Evolutionary conservation across 768 basidiomycete genomes (phyloP).

Genomic region (Serendipita sp.): DNA sequence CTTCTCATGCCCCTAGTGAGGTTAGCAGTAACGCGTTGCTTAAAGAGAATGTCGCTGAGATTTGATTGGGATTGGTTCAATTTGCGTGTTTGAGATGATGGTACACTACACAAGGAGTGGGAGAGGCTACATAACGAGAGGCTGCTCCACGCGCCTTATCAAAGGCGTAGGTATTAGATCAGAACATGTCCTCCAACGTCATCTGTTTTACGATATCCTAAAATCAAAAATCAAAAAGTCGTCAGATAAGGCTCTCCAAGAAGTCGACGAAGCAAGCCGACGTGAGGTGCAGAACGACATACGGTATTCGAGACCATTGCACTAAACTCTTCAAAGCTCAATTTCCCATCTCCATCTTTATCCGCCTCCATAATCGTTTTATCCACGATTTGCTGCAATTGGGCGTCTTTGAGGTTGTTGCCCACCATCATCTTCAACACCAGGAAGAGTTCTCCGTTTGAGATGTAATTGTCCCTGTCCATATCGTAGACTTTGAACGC

Average conservation of each 20-base stretch:
- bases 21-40: no score
- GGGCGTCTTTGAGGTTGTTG: constrained; percentile 97
- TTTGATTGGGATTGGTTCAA: no score
- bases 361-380: constrained; percentile 99
- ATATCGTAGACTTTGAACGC: constrained; percentile 99
- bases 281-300: constrained; percentile 16
- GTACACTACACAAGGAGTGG: no score
- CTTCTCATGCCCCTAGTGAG: no score
- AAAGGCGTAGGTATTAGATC: not conserved
- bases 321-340: constrained; percentile 94
- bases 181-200: constrained; percentile 91
- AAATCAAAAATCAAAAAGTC: not conserved
- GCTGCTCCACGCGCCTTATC: no score
- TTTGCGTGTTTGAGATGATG: no score
- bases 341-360: constrained; percentile 91
- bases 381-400: constrained; percentile 97
- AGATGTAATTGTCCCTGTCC: constrained; percentile 93
- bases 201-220: constrained; percentile 99
- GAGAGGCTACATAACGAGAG: no score
- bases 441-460: constrained; percentile 94
- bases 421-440: constrained; percentile 99
- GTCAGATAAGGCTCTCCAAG: not conserved
- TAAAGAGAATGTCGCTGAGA: no score
- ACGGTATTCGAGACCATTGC: constrained; percentile 95
- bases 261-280: not conserved